Evolutionary conservation across 1,284 basidiomycete species (phyloP), one percentile per base, ranked within the genome.

Genomic region (Rhodotorula sp.): DNA sequence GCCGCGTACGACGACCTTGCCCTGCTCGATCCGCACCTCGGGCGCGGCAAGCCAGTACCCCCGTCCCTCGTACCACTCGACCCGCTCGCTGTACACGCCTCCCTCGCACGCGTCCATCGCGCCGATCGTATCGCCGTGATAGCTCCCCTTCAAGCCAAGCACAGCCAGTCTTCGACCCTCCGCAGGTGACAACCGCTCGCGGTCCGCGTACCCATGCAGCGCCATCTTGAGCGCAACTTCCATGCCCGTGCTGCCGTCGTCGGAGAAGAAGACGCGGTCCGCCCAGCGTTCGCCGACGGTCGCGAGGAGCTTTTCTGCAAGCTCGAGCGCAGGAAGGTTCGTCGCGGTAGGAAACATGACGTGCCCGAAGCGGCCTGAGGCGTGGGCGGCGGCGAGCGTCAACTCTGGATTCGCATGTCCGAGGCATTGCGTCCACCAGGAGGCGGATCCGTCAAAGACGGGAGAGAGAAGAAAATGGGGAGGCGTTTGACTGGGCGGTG

Each of bases 171-270:
- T 61, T 37, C 75, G 73, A 26, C 78, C 77, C 48, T 79, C 68
- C 50, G 77, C 79, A 2, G 79, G 78, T 24, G 76, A 66, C 75
- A 81, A 79, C 15, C 79, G 77, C 64, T 86, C 81, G 22, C 87
- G 82, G 48, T 83, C 79, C 6, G 87, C 84, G 73, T 84, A 89
- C 4, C 88, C 86, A n/a, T 92, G 85, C 52, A 95, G 80, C 0
- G 91, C 95, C 94, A 98, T 98, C 81, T 99, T 99, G 69, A 99
- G 82, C 7, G 91, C 95, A 24, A 96, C 89, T 80, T 99, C 94
- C 87, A 97, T 94, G 15, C 88, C 95, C 0, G 95, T 98, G 44
- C 90, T 91, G 16, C 95, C 95, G 76, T 99, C 90, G 78, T 99
- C 95, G 4, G 89, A 90, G 81, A 91, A 94, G 81, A 96, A 98